These are phyloP conservation scores for Phalaenopsis equestris DNA, from an alignment of 106 monocot genomes.

Conservation along the genomic window DNA sequence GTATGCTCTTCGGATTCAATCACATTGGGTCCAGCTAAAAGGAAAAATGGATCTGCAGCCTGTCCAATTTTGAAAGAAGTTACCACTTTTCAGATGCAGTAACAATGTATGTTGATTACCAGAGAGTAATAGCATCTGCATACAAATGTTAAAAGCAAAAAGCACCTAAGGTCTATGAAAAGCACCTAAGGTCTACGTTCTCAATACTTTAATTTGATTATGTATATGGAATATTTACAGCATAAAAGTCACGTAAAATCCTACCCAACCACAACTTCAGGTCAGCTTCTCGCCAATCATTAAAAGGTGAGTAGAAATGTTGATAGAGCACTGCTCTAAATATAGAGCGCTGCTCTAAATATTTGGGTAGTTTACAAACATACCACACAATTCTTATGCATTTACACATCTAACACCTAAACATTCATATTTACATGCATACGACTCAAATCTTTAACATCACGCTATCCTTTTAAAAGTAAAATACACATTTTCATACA, in stretches of 20 bases:
- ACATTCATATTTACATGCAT: too few species aligned
- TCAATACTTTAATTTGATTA: neutral
- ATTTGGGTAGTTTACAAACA: too few species aligned
- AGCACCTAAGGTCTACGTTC: neutral
- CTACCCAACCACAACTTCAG: neutral
- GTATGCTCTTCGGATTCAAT: conserved; percentile 96
- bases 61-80: conserved; percentile 18
- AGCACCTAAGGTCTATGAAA: neutral
- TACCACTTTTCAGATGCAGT: neutral
- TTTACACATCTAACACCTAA: too few species aligned
- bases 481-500: too few species aligned
- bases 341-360: too few species aligned
- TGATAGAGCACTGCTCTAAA: neutral
- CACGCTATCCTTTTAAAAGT: too few species aligned
- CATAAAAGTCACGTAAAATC: neutral
- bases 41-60: conserved; percentile 83
- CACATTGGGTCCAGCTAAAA: conserved; percentile 89
- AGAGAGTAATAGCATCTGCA: neutral
- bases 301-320: neutral
- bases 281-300: neutral
- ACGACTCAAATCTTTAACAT: too few species aligned
- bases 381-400: too few species aligned
- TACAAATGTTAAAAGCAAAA: conserved; percentile 4
- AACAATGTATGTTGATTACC: neutral
- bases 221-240: neutral